Percentiles rank a stretch among this genome's conserved stretches.
Conservation (phyloP, 495 filamentous ascomycete species). For the Neurospora cerealis region DNA sequence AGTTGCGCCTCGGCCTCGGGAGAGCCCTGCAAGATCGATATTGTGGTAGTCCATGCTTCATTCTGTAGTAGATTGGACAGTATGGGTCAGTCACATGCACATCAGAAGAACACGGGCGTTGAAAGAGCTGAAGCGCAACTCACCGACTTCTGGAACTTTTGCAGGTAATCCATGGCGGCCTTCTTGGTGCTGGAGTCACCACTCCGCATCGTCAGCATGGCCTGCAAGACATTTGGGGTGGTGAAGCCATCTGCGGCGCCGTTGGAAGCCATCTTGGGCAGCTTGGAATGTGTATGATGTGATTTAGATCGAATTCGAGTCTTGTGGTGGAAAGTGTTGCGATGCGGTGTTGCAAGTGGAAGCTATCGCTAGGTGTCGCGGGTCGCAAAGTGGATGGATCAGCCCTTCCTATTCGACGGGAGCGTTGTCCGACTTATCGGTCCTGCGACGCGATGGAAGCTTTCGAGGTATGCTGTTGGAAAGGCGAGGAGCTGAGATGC, state of each 20-base stretch:
- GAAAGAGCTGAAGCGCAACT: constrained; percentile 27
- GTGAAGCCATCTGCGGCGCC: constrained; percentile 59
- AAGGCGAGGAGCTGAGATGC: background rate
- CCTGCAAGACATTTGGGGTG: constrained; percentile 63
- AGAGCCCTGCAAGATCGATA: constrained; percentile 70
- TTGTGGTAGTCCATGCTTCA: constrained; percentile 82
- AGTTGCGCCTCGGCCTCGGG: constrained; percentile 75
- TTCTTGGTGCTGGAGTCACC: constrained; percentile 74
- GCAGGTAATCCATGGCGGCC: constrained; percentile 80
- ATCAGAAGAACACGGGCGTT: background rate
- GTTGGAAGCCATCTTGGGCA: constrained; percentile 57
- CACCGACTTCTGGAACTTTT: constrained; percentile 97
- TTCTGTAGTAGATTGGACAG: constrained; percentile 37
- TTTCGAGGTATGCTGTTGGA: background rate
- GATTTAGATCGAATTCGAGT: background rate
- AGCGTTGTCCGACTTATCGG: background rate
- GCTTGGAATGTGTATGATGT: background rate
- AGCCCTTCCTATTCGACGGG: constrained; percentile 8
- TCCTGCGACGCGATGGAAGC: background rate
- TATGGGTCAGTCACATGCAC: background rate
- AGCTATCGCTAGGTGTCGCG: constrained; percentile 1
- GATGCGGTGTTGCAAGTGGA: background rate
- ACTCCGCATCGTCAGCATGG: constrained; percentile 85
- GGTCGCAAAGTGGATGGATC: constrained; percentile 2
- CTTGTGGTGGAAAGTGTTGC: background rate